Conservation (phyloP, 139 green algal species). For the Haematococcus sp. region DNA sequence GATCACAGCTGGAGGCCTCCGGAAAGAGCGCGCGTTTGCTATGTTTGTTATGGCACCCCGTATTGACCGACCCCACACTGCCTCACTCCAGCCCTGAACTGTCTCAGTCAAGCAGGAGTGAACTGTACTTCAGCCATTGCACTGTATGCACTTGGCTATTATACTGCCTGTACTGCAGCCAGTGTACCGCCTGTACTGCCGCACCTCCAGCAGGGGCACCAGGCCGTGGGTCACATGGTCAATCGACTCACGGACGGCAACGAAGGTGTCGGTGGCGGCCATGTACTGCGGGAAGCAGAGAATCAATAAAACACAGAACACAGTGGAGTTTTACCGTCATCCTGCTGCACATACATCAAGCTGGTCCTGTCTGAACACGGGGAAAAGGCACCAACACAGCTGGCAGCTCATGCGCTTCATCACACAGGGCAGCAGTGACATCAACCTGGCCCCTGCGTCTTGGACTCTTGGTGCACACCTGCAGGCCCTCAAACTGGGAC, state of each 20-base stretch:
- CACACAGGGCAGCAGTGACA: not conserved
- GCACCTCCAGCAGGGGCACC: conserved; percentile 19
- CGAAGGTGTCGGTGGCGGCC: conserved; percentile 24
- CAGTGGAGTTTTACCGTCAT: not conserved
- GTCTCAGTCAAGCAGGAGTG: no score
- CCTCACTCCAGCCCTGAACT: no score
- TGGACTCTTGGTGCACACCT: conserved; percentile 6
- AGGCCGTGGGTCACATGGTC: conserved; percentile 26
- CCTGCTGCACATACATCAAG: not conserved
- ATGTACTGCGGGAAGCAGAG: conserved; percentile 14
- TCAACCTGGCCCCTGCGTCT: no score
- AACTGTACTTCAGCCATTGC: no score
- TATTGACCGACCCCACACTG: no score
- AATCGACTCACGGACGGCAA: conserved; percentile 31
- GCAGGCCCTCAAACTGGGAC: conserved; percentile 34
- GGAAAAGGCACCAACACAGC: no score
- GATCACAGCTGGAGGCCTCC: no score
- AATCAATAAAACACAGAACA: not conserved
- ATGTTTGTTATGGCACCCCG: no score
- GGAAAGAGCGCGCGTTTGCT: no score
- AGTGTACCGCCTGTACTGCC: not conserved
- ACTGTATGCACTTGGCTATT: no score
- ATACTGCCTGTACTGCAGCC: no score
- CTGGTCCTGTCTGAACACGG: no score
- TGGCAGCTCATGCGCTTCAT: not conserved